Base-by-base conservation (phyloP, 2,329 filamentous ascomycete genomes). In the Metarhizium brunneum region DNA sequence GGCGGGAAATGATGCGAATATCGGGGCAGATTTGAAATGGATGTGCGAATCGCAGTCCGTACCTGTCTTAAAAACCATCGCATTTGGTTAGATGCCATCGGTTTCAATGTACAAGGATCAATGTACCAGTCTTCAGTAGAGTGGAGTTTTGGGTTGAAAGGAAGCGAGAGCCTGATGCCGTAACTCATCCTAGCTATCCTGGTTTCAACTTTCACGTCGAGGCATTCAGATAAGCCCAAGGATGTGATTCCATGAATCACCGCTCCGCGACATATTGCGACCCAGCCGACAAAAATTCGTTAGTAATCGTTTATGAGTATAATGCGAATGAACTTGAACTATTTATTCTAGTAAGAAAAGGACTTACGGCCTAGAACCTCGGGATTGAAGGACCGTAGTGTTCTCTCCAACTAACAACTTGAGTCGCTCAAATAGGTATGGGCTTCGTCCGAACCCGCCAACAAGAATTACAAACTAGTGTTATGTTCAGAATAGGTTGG, bases 401-500 rank as follows among this genome's bases (percentile, higher is more conserved):
- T 50, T 38, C 6, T 50, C 43, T 4, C 29, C 42, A 0, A 64
- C 29, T 0, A 4, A 3, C 0, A 36, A 18, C 0, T 57, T 55
- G 0, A 75, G 52, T 0, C 55, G 54, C 2, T 57, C 47, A 11
- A 57, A 60, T 0, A 76, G 55, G 5, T 69, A 72, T 0, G 50
- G 36, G 14, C 63, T 69, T 2, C 67, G 59, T 0, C 73, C 73
- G 5, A 76, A 70, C 0, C 73, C 73, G 0, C 73, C 73, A 0
- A 70, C 72, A 0, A 76, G 63, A 1, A 74, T 62, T 5, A 75
- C 53, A 29, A 67, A 69, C 73, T 74, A 29, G 1, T 18, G 16
- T 18, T 6, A 20, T 25, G 1, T 6, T 45, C 18, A 45, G 18
- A 40, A 14, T 35, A 40, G 13, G 2, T 40, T 14, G 1, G 10